Percentiles rank a stretch among this genome's conserved stretches.
Evolutionary conservation across 495 filamentous ascomycete genomes (phyloP).

Genomic region (Letharia lupina): DNA sequence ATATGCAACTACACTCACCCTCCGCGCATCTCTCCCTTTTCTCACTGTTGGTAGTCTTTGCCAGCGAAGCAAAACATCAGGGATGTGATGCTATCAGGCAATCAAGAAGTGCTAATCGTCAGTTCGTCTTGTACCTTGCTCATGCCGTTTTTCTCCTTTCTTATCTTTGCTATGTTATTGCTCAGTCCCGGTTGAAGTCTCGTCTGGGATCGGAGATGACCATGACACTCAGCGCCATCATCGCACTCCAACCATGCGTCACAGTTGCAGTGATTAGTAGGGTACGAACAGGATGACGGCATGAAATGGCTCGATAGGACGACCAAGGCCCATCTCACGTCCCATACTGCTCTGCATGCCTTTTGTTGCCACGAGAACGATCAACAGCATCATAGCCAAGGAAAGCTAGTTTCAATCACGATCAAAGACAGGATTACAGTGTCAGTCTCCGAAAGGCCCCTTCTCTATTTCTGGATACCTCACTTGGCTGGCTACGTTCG

Average conservation of each 20-base stretch:
- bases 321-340: not conserved
- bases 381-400: not conserved
- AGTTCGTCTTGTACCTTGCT: not conserved
- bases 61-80: slow-evolving; percentile 10
- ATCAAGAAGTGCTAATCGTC: not conserved
- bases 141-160: not conserved
- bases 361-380: not conserved
- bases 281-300: not conserved
- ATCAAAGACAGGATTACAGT: not conserved
- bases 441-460: not conserved
- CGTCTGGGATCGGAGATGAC: not conserved
- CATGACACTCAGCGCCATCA: not conserved
- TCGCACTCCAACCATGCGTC: not conserved
- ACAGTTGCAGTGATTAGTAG: not conserved
- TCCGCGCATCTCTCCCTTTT: not conserved
- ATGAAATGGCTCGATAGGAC: not conserved
- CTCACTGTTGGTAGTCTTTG: not conserved
- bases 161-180: not conserved
- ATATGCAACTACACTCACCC: slow-evolving; percentile 14
- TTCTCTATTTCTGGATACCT: not conserved
- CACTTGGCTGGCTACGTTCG: not conserved
- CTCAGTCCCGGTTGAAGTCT: not conserved
- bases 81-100: not conserved
- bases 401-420: not conserved
- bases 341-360: not conserved